Base-by-base conservation (phyloP, 306 rosid species). In the Styphnolobium japonicum region DNA sequence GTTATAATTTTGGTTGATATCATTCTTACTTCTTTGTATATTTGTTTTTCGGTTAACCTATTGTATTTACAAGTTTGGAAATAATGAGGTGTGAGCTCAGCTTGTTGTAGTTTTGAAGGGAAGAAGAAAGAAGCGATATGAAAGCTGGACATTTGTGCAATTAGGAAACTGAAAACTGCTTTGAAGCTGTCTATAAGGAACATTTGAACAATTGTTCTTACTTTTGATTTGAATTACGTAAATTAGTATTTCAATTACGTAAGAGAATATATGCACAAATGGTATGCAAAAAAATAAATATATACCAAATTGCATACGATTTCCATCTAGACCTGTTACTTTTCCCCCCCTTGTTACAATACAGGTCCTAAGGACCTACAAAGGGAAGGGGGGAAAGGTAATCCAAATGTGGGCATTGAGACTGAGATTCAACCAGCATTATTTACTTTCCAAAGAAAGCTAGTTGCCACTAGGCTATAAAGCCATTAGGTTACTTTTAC, bases 1-100 rank as follows among this genome's bases (percentile, higher is more conserved):
- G 92, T 48, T 60, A 16, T 83, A 27, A 40, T 46, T 85, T 79
- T 80, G 87, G 83, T 85, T 84, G 88, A 84, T 71, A 40, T 40
- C 48, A 69, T 83, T 49, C 36, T 77, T 64, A 82, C 71, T 67
- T 51, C 10, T 61, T 40, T 78, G 56, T 53, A 12, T 29, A 48
- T 56, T 76, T 67, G 5, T 58, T 29, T 40, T 39, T 40, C n/a
- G 14, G 67, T 36, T 29, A 69, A 53, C 48, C 43, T 67, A 53
- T 74, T 74, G 65, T 74, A 74, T 65, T 74, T 64, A 52, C 11
- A 75, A 75, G 64, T 63, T 63, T 82, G 82, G 77, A 83, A 71
- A 79, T 22, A 70, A 73, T 57, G 18, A 55, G 61, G 73, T 33
- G 75, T 73, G 81, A 58, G 57, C 37, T 73, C 36, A 22, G 64